Evolutionary conservation across 768 basidiomycete species (phyloP), one percentile per base, ranked within the genome.

Genomic region (Pleurotus tuber-regium): DNA sequence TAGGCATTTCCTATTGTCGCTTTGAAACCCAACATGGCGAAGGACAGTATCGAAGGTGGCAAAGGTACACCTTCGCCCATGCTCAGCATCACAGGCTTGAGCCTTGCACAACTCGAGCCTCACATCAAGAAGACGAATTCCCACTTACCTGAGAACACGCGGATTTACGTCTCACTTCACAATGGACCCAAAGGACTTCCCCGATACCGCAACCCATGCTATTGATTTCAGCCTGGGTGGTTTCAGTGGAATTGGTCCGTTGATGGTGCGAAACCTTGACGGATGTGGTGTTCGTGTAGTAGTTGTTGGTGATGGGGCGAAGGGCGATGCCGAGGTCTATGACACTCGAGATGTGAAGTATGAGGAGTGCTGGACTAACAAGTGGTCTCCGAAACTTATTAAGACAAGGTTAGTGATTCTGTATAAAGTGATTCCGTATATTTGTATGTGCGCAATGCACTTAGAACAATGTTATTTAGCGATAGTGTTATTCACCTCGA

Each of bases 161-260:
- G 89, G 65, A 71, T 99, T 35, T 75, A 78, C 40, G 78, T 99
- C 47, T 95, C 93, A n/a, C 83, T 98, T 11, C 79, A 90, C 76
- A 99, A 99, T 61, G 95, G 94, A 2, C 83, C 92, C 33, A 84
- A 84, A 58, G 89, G 73, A 84, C 55, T 96, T 98, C 80, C 90
- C 94, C 1, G 79, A 88, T 54, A 79, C 86, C 7, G 92, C 94
- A 0, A 98, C 95, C 3, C 97, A 99, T 66, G 88, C 92, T 2
- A 73, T 98, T 55, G 97, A 99, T 69, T 98, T 99, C 61, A 96
- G 97, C 48, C 92, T 96, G 1, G 96, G 97, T 54, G 95, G 96
- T 11, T 63, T 90, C 50, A 92, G 87, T 62, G 96, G 97, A 10
- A 95, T 98, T 57, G 96, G 96, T 35, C 85, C 87, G 48, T 77